Base-by-base conservation (phyloP, 768 basidiomycete species). In the Auricularia sp. region DNA sequence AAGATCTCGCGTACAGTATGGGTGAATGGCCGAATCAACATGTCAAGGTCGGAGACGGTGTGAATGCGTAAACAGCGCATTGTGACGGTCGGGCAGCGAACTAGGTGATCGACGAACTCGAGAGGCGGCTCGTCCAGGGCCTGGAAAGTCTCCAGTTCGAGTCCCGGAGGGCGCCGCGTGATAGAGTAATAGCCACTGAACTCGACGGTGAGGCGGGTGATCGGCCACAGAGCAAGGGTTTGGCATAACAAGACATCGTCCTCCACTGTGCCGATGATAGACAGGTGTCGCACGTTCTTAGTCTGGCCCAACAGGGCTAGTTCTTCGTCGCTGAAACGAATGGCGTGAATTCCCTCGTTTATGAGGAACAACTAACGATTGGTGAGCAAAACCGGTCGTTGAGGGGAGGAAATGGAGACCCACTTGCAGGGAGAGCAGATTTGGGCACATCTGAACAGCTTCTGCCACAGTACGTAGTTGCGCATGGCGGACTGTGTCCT, bases 41-140 rank as follows among this genome's bases (percentile, higher is more conserved):
- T 36, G 51, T 44, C 39, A 36, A 34, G 21, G 63, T 64, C 63
- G 63, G 63, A 58, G 63, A 36, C 47, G 36, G 59, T 35, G 33
- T 60, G 59, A 6, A 51, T 51, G 47, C 47, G 47, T 6, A 51
- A 21, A 51, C 18, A 51, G 47, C 47, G 47, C 21, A 51, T 51
- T 18, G 47, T 51, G 10, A 51, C 47, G 6, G 47, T 18, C 18
- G 47, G 47, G 18, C 18, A 51, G 47, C 47, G 47, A 8, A 51
- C 47, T 8, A 51, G 47, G 47, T 51, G 47, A 18, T 51, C 47
- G 47, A 51, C 11, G 47, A 51, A 51, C 47, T 51, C 47, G 11
- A 51, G 16, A 21, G 47, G 47, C 14, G 47, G 47, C 47, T 51
- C 47, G 21, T 51, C 47, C 5, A 51, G 47, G 6, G 47, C 47